These are phyloP conservation scores for Xerocomellus amylosporus DNA, from an alignment of 768 basidiomycete species.

Conservation along the genomic window DNA sequence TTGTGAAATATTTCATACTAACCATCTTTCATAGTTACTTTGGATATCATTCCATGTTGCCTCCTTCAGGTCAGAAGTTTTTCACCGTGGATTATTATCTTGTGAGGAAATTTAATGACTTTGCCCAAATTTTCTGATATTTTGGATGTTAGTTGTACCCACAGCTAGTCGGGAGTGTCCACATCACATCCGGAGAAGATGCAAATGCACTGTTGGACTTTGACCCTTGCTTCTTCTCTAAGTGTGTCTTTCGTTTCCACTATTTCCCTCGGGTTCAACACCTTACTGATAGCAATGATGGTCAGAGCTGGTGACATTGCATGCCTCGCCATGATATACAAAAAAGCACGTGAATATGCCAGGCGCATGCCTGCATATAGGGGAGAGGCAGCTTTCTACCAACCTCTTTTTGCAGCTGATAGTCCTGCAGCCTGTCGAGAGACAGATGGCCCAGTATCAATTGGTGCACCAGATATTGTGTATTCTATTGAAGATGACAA, in stretches of 20 bases:
- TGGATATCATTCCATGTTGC: constrained; percentile 16
- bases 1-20: background rate
- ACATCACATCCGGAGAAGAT: constrained; percentile 29
- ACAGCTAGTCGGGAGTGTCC: constrained; percentile 36
- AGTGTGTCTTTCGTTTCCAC: constrained; percentile 30
- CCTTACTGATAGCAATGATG: too few relatives aligned
- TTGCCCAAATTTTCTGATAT: background rate
- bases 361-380: background rate
- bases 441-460: background rate
- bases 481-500: constrained; percentile 35
- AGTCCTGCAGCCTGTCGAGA: constrained; percentile 25
- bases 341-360: constrained; percentile 51
- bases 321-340: constrained; percentile 44
- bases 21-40: constrained; percentile 15
- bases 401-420: constrained; percentile 28
- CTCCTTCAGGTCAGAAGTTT: constrained; percentile 23
- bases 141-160: constrained; percentile 38
- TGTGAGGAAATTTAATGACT: constrained; percentile 18
- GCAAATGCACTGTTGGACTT: constrained; percentile 42
- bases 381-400: constrained; percentile 4
- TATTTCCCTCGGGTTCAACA: too few relatives aligned
- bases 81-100: constrained; percentile 32
- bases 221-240: constrained; percentile 42
- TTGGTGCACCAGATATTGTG: constrained; percentile 29
- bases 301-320: too few relatives aligned